Percentiles rank a stretch among this genome's conserved stretches.
Conservation (phyloP, 495 filamentous ascomycete genomes). For the Cetradonia linearis region DNA sequence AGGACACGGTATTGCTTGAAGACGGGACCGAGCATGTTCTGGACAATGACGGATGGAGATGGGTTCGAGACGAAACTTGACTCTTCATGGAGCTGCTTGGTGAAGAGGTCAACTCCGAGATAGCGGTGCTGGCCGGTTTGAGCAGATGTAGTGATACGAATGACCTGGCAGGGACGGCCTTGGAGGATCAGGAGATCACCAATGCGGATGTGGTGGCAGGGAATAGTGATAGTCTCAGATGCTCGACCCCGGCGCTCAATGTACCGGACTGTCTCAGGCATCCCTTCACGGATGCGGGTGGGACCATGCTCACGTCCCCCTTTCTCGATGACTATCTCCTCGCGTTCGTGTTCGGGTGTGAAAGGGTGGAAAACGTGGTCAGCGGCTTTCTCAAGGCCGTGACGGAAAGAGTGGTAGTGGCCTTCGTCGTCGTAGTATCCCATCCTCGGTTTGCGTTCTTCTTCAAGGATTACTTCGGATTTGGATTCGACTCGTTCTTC, state of each 20-base stretch:
- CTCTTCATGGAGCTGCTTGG: conserved; percentile 98
- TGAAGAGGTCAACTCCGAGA: conserved; percentile 99
- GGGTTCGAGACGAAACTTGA: conserved; percentile 96
- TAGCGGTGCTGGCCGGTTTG: conserved; percentile 99
- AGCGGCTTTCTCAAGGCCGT: conserved; percentile 72
- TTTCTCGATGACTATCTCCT: conserved; percentile 47
- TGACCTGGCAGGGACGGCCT: conserved; percentile 98
- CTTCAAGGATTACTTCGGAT: conserved; percentile 44
- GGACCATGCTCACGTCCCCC: conserved; percentile 33
- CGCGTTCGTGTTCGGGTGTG: conserved; percentile 44
- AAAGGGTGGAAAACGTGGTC: conserved; percentile 69
- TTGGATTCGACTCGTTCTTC: conserved; percentile 38
- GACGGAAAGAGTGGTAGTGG: conserved; percentile 88
- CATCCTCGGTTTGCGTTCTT: conserved; percentile 60
- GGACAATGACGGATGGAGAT: conserved; percentile 87
- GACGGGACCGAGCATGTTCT: conserved; percentile 98
- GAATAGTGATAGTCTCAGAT: conserved; percentile 91
- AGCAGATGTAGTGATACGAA: conserved; percentile 95
- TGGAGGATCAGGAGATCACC: conserved; percentile 98
- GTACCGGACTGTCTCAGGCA: conserved; percentile 42
- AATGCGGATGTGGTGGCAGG: conserved; percentile 97
- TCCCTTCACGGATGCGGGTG: conserved; percentile 34
- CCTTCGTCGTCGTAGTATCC: conserved; percentile 99
- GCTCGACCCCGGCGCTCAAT: conserved; percentile 44
- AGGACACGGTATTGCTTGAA: conserved; percentile 99